Evolutionary conservation across 805 yeast species (phyloP), one percentile per base, ranked within the genome.

Genomic region (Yarrowia sp.): DNA sequence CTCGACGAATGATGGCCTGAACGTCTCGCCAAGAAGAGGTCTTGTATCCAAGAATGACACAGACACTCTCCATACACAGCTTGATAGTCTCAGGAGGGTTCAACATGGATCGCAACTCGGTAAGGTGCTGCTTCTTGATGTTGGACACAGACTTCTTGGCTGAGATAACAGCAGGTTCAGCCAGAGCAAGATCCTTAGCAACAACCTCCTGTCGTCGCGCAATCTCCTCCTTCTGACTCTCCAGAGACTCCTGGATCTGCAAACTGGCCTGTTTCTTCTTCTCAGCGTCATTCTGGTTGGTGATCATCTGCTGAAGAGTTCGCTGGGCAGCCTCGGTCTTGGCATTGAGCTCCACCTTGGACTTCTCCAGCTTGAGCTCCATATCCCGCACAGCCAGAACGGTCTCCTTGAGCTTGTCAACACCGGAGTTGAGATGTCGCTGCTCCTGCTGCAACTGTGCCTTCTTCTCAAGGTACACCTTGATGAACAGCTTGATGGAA

Each of bases 51-150:
- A 94, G 77, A n/a, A 94, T 77, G 5, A 85, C 81, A 77, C 97
- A 92, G 0, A 94, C 97, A 3, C 97, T 89, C 73, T 94, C 98
- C 80, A 94, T 79, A 0, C 97, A 88, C 73, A 90, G 76, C 73
- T 91, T 92, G 5, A 94, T 94, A 0, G 95, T 88, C 9, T 86
- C 89, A 0, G 98, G 98, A 0, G 98, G 98, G 70, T 91, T 91
- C 8, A 85, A 79, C 96, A 94, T 90, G 14, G 97, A 88, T 74
- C 97, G 81, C 38, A 94, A 80, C 77, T 94, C 98, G 0, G 97
- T 90, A 50, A 94, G 81, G 74, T 94, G 98, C 70, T 91, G 96
- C 76, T 94, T 94, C 77, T 92, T 92, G 71, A 94, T 94, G 73
- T 91, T 90, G 72, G 90, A 89, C n/a, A 94, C 98, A 15, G 97